These are phyloP conservation scores for Helicocarpus griseus DNA, from an alignment of 2,329 filamentous ascomycete genomes.

Conservation along the genomic window DNA sequence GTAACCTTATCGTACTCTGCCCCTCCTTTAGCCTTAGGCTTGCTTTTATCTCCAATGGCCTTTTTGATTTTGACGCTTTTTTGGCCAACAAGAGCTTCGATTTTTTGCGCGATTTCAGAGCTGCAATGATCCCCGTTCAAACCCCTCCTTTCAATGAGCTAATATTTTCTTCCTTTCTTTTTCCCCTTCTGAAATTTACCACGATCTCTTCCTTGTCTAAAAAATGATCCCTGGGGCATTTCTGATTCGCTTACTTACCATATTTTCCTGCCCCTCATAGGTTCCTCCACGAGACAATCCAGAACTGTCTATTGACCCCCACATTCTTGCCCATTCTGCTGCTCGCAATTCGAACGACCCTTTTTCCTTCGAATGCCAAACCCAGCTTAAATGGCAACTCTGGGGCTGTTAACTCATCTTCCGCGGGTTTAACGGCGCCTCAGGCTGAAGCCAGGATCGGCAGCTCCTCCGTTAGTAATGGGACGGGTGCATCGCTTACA, in stretches of 20 bases:
- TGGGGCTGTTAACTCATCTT: neutral
- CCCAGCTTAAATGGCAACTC: slow-evolving; percentile 2
- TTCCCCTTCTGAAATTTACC: slow-evolving; percentile 1
- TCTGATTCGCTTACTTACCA: neutral
- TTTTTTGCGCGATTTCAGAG: neutral
- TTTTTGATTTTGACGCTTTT: neutral
- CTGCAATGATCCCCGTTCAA: slow-evolving; percentile 4
- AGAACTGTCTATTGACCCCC: slow-evolving; percentile 56
- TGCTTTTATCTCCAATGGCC: neutral
- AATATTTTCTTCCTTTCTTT: neutral
- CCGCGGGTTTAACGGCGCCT: slow-evolving; percentile 6
- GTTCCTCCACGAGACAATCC: slow-evolving; percentile 37
- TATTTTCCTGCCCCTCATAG: slow-evolving; percentile 17
- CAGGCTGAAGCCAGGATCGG: slow-evolving; percentile 16
- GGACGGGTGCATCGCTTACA: slow-evolving; percentile 1
- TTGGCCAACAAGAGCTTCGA: neutral
- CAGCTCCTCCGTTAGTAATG: slow-evolving; percentile 9
- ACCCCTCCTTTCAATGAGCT: slow-evolving; percentile 1
- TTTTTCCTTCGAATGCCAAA: slow-evolving; percentile 57
- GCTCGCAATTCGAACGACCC: slow-evolving; percentile 55
- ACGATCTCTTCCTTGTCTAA: neutral
- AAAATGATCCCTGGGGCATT: neutral
- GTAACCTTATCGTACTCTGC: neutral
- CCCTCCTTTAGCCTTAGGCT: neutral
- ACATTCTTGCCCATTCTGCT: slow-evolving; percentile 53